Evolutionary conservation across 2,329 filamentous ascomycete species (phyloP).

Genomic region (Fusarium torulosum): DNA sequence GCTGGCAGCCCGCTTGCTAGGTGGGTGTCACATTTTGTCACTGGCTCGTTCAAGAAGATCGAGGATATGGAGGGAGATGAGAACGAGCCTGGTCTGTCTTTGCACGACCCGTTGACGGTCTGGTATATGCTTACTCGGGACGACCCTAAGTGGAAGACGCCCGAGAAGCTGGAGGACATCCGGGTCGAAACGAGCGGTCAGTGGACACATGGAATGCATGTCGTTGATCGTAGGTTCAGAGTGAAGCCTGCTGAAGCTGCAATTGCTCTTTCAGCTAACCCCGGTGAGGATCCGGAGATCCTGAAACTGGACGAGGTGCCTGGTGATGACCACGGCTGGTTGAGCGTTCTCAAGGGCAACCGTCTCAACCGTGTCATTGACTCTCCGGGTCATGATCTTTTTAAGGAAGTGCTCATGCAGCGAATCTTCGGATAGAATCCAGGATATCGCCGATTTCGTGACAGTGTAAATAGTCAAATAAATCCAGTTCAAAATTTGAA

Average conservation of each 20-base stretch:
- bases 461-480: slow-evolving; percentile 39
- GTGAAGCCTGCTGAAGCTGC: slow-evolving; percentile 63
- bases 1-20: slow-evolving; percentile 78
- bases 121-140: slow-evolving; percentile 80
- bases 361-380: slow-evolving; percentile 79
- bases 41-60: slow-evolving; percentile 77
- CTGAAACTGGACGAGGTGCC: slow-evolving; percentile 64
- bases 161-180: slow-evolving; percentile 79
- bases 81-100: slow-evolving; percentile 69
- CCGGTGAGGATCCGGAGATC: slow-evolving; percentile 56
- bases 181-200: slow-evolving; percentile 90
- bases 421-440: slow-evolving; percentile 67
- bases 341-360: slow-evolving; percentile 81
- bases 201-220: slow-evolving; percentile 93
- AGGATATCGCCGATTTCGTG: slow-evolving; percentile 2
- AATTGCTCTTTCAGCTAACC: slow-evolving; percentile 57
- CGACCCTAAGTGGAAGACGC: slow-evolving; percentile 69
- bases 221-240: slow-evolving; percentile 79
- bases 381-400: slow-evolving; percentile 75
- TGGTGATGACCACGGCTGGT: slow-evolving; percentile 82
- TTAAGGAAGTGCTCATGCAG: slow-evolving; percentile 75
- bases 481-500: slow-evolving; percentile 21
- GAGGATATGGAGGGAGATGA: slow-evolving; percentile 70
- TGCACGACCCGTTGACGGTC: slow-evolving; percentile 83
- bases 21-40: slow-evolving; percentile 80